Percentiles rank a stretch among this genome's conserved stretches.
Conservation (phyloP, 306 rosid genomes). For the Cucurbita maxima region DNA sequence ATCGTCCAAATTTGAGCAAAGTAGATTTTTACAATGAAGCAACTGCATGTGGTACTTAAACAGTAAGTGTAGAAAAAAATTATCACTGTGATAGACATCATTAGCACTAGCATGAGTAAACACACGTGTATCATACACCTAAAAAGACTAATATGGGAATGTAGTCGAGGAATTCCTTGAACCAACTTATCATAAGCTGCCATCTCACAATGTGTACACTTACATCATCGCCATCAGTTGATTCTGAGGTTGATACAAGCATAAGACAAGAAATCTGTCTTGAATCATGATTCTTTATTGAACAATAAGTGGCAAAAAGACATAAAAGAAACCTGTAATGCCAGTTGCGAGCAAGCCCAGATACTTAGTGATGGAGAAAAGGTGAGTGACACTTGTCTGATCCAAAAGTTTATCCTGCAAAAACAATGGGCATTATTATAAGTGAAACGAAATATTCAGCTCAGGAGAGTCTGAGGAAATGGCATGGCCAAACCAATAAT, state of each 20-base stretch:
- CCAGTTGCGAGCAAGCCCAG: constrained; percentile 96
- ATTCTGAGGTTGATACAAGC: neutral
- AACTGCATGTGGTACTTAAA: neutral
- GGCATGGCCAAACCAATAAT: neutral
- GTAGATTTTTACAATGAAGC: neutral
- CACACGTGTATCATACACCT: neutral
- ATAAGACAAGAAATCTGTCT: neutral
- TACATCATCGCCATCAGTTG: neutral
- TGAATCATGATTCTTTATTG: neutral
- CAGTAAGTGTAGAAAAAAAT: neutral
- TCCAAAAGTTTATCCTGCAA: constrained; percentile 96
- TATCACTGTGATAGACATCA: no score
- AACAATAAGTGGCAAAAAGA: neutral
- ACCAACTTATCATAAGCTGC: neutral
- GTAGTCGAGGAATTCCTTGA: neutral
- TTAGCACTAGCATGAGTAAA: neutral
- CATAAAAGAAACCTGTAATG: constrained; percentile 50
- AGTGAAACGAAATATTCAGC: neutral
- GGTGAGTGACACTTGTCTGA: constrained; percentile 89
- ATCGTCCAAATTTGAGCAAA: neutral
- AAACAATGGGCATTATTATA: neutral
- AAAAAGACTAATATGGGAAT: neutral
- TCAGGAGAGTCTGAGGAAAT: neutral
- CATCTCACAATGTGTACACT: neutral
- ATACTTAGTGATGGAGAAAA: constrained; percentile 78